A percentile compares a stretch with the other conserved stretches of the same genome.
Evolutionary conservation across 352 stramenopile species (phyloP).

Genomic region (Thalassiosira livingstoniorum): DNA sequence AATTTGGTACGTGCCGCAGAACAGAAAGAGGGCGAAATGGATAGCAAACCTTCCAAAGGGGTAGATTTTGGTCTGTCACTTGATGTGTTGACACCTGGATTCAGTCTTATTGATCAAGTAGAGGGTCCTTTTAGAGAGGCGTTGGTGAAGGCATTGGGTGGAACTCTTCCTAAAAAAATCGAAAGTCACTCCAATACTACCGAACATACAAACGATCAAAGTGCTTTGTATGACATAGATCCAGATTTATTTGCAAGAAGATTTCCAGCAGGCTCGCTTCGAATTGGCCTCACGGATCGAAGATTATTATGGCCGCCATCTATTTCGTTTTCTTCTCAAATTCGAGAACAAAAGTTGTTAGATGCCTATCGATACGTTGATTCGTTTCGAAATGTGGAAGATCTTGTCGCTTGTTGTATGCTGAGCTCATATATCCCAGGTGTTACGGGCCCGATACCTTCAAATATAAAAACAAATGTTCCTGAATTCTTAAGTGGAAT

Average conservation of each 20-base stretch:
- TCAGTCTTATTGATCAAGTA: conserved; percentile 76
- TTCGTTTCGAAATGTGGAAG: conserved; percentile 62
- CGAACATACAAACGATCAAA: neutral
- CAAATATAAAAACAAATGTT: conserved; percentile 26
- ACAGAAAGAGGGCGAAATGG: neutral
- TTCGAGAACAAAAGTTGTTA: conserved; percentile 6
- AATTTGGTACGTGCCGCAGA: conserved; percentile 15
- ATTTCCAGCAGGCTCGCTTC: conserved; percentile 45
- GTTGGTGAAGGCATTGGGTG: conserved; percentile 52
- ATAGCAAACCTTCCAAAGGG: neutral
- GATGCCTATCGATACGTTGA: conserved; percentile 72
- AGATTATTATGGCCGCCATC: conserved; percentile 38
- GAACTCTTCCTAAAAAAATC: conserved; percentile 10
- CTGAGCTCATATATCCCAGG: conserved; percentile 75
- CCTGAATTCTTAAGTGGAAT: conserved; percentile 33
- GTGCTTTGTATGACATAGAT: conserved; percentile 59
- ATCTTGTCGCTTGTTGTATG: conserved; percentile 65
- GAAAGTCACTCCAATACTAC: neutral
- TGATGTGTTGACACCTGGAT: conserved; percentile 57
- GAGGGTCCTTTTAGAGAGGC: conserved; percentile 56
- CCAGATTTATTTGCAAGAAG: conserved; percentile 52
- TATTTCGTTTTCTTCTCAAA: neutral
- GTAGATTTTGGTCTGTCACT: conserved; percentile 24
- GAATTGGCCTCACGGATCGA: conserved; percentile 72
- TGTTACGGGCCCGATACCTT: conserved; percentile 54